phyloP scores from a whole-genome alignment of 306 rosid genomes.

The Vicia faba region DNA sequence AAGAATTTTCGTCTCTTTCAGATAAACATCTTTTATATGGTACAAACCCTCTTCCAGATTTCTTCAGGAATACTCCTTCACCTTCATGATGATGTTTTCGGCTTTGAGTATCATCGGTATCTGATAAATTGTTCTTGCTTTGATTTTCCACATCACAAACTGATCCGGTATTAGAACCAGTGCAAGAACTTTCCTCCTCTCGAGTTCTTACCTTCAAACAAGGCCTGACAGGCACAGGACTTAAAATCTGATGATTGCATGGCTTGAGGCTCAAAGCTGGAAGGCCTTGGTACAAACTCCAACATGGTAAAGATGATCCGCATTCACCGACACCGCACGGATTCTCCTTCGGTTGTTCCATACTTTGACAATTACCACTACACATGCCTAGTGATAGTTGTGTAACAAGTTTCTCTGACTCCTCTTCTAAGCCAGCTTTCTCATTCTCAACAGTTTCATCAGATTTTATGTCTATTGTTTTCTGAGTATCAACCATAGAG shows the following conservation, averaged over 20 bases:
- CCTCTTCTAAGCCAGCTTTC: slow-evolving; percentile 42
- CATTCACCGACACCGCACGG: slow-evolving; percentile 29
- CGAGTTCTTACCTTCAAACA: slow-evolving; percentile 39
- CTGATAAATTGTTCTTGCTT: slow-evolving; percentile 42
- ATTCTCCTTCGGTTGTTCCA: slow-evolving; percentile 40
- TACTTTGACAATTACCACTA: slow-evolving; percentile 28
- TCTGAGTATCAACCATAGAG: slow-evolving; percentile 46
- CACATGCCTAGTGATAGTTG: slow-evolving; percentile 52
- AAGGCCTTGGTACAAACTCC: slow-evolving; percentile 50
- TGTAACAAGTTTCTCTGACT: slow-evolving; percentile 42
- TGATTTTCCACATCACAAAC: slow-evolving; percentile 42
- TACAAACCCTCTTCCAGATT: slow-evolving; percentile 66
- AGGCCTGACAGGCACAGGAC: slow-evolving; percentile 37
- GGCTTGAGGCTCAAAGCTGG: slow-evolving; percentile 40
- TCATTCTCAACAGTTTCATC: slow-evolving; percentile 41
- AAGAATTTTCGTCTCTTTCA: slow-evolving; percentile 61
- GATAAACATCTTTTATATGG: slow-evolving; percentile 84
- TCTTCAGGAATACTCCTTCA: slow-evolving; percentile 41
- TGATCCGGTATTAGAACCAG: slow-evolving; percentile 57
- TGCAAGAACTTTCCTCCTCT: slow-evolving; percentile 55
- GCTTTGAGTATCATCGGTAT: slow-evolving; percentile 47
- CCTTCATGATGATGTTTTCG: slow-evolving; percentile 34
- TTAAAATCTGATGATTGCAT: slow-evolving; percentile 38
- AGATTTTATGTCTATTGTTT: slow-evolving; percentile 34
- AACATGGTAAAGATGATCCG: slow-evolving; percentile 43